Conservation (phyloP, 2,329 filamentous ascomycete species). For the Hymenoscyphus fructigenus region DNA sequence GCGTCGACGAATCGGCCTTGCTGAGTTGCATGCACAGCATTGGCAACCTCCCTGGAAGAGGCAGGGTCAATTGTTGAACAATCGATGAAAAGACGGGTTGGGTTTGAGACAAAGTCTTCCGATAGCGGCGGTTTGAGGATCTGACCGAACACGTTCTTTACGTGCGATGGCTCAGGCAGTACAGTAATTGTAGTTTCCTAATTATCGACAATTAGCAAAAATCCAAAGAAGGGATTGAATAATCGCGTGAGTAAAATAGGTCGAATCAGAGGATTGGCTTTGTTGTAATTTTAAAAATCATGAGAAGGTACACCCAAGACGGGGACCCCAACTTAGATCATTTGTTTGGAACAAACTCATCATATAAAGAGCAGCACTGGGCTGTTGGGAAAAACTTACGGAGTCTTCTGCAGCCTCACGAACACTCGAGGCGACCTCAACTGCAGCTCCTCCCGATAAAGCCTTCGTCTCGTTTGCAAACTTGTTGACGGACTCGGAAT, state of each 20-base stretch:
- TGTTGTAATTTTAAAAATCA: slow-evolving; percentile 61
- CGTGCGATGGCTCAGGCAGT: slow-evolving; percentile 85
- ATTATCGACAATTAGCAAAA: slow-evolving; percentile 21
- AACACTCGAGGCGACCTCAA: slow-evolving; percentile 56
- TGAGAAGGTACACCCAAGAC: slow-evolving; percentile 48
- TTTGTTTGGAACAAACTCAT: slow-evolving; percentile 55
- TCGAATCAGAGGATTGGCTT: slow-evolving; percentile 73
- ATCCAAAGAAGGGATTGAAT: neutral
- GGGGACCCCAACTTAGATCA: slow-evolving; percentile 73
- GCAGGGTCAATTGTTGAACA: slow-evolving; percentile 94
- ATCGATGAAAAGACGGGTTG: slow-evolving; percentile 83
- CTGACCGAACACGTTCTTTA: slow-evolving; percentile 75
- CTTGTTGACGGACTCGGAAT: slow-evolving; percentile 52
- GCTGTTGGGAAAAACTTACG: slow-evolving; percentile 47
- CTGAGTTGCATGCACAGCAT: slow-evolving; percentile 62
- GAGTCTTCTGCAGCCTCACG: slow-evolving; percentile 65
- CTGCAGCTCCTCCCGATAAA: slow-evolving; percentile 42
- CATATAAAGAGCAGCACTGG: slow-evolving; percentile 35
- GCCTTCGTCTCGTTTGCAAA: slow-evolving; percentile 51
- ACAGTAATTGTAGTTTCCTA: slow-evolving; percentile 87
- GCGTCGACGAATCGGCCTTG: slow-evolving; percentile 86
- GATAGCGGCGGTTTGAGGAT: slow-evolving; percentile 63
- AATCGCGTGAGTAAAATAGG: slow-evolving; percentile 14
- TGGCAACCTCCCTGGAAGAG: slow-evolving; percentile 76
- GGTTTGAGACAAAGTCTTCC: slow-evolving; percentile 45